Base-by-base conservation (phyloP, 805 yeast genomes). In the Candida oleophila region DNA sequence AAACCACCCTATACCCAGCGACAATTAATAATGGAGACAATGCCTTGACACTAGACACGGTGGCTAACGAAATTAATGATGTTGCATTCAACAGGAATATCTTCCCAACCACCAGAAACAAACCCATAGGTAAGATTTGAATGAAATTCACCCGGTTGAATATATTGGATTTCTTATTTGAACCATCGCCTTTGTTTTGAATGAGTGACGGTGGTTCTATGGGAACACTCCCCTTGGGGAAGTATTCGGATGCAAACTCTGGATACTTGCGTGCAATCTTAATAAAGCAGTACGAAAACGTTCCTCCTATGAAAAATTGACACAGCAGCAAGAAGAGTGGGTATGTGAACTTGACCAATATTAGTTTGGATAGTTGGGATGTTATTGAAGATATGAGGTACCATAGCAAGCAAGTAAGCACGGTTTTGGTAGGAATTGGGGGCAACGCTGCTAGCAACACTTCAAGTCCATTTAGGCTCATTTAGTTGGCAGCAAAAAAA, bases 1-100 rank as follows among this genome's bases (percentile, higher is more conserved):
- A 81, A 11, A 71, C 60, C 20, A 76, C 8, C 49, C 83, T 68
- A 57, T 84, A 85, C 2, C 84, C 77, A 0, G 72, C 38, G 1
- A 84, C 82, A 28, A 84, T 77, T 19, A 84, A 64, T 38, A 84
- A 61, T 0, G 90, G 90, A 2, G 86, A 78, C 20, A 85, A 61
- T 0, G 89, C 83, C 63, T 84, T 78, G n/a, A 85, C 74, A 47
- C 87, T 82, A 1, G 88, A 82, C 1, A 83, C 87, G 0, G 89
- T 81, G 0, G 89, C 83, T 12, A 84, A 76, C 0, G 88, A 82
- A 4, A 83, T 82, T 37, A 80, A 55, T 4, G 87, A 77, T 0
- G 87, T 83, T 0, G 89, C 89, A 33, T 78, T 75, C 36, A 84
- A 75, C 3, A 82, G 78, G 57, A 81, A 80, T 55, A 74, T 73